Conservation (phyloP, 2,329 filamentous ascomycete species). For the Sordariomycetes sp. region DNA sequence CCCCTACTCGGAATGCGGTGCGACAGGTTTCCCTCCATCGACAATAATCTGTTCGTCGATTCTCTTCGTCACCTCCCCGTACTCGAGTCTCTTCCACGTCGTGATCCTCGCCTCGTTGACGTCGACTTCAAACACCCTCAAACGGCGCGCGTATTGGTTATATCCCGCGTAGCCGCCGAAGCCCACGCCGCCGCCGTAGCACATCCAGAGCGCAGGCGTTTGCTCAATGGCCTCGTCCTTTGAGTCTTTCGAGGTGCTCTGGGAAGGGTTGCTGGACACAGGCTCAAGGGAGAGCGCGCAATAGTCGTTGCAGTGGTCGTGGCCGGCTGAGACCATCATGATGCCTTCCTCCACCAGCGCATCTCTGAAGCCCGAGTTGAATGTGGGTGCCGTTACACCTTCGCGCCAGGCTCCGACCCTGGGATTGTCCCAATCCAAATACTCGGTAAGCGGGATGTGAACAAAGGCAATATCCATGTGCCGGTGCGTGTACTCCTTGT, state of each 20-base stretch:
- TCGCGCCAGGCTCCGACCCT: conserved; percentile 65
- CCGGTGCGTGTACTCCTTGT: conserved; percentile 78
- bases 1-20: conserved; percentile 14
- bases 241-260: neutral
- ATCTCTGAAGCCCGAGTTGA: conserved; percentile 89
- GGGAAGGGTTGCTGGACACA: conserved; percentile 19
- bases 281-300: conserved; percentile 60
- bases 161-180: conserved; percentile 96
- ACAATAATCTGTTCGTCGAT: conserved; percentile 60
- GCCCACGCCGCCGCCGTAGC: conserved; percentile 83
- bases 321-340: conserved; percentile 81
- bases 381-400: conserved; percentile 74
- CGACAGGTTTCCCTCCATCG: conserved; percentile 42
- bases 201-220: conserved; percentile 87
- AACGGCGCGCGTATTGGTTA: conserved; percentile 70
- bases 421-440: conserved; percentile 54
- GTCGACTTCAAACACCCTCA: conserved; percentile 88
- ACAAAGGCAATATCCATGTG: conserved; percentile 97
- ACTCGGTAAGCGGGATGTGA: conserved; percentile 92
- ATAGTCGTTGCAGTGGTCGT: conserved; percentile 97
- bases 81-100: conserved; percentile 87
- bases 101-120: conserved; percentile 80
- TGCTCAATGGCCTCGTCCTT: conserved; percentile 32
- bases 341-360: conserved; percentile 80
- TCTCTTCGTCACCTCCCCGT: conserved; percentile 41